A percentile compares a stretch with the other conserved stretches of the same genome.
Conservation (phyloP, 208 protist genomes). For the Trypanosoma rangeli region DNA sequence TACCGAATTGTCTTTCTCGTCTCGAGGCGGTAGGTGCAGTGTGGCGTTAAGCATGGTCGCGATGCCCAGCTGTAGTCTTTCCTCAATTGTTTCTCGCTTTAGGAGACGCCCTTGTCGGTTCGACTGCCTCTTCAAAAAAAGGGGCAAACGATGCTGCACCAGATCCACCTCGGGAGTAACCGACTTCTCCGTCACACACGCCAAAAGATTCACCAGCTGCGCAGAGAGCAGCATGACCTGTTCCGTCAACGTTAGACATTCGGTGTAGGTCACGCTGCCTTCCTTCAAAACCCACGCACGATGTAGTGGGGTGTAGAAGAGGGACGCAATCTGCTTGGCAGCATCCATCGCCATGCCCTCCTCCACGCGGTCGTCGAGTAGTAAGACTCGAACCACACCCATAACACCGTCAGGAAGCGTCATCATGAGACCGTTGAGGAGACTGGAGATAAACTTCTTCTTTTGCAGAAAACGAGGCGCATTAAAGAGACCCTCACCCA, state of each 20-base stretch:
- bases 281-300: slow-evolving; percentile 20
- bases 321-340: slow-evolving; percentile 41
- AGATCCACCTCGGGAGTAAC: neutral
- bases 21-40: slow-evolving; percentile 28
- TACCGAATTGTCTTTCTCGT: slow-evolving; percentile 1
- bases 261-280: neutral
- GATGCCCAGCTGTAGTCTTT: slow-evolving; percentile 66
- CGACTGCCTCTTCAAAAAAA: slow-evolving; percentile 8
- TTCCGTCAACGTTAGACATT: slow-evolving; percentile 30
- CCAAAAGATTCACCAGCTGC: slow-evolving; percentile 52
- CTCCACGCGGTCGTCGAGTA: slow-evolving; percentile 65
- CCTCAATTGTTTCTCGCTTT: slow-evolving; percentile 69
- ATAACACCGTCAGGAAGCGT: slow-evolving; percentile 36
- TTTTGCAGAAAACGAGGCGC: slow-evolving; percentile 32
- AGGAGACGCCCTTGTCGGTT: slow-evolving; percentile 23
- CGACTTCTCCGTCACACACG: slow-evolving; percentile 28
- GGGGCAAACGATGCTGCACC: neutral
- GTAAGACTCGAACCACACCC: slow-evolving; percentile 51
- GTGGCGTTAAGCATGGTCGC: slow-evolving; percentile 48
- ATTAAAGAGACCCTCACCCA: slow-evolving; percentile 48
- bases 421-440: slow-evolving; percentile 66
- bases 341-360: slow-evolving; percentile 48
- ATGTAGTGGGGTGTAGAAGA: slow-evolving; percentile 30
- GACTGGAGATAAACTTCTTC: slow-evolving; percentile 30
- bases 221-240: slow-evolving; percentile 35